Conservation (phyloP, 2,329 filamentous ascomycete species). For the Aspergillus quadricinctus region DNA sequence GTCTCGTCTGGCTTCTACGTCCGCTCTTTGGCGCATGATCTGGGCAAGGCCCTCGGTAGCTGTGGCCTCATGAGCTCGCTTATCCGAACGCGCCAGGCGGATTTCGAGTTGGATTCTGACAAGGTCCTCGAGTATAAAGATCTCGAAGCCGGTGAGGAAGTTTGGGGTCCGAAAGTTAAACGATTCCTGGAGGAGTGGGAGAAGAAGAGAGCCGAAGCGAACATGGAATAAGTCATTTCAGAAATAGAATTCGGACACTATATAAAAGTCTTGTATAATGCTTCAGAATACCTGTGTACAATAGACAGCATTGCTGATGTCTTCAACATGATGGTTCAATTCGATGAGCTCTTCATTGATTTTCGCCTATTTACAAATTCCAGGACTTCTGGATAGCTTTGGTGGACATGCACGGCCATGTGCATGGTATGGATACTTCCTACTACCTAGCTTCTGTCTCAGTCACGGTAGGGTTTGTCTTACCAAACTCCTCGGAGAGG, state of each 20-base stretch:
- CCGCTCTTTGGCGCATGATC: conserved; percentile 85
- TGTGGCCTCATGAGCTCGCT: conserved; percentile 83
- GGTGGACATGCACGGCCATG: neutral
- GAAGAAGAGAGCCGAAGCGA: conserved; percentile 31
- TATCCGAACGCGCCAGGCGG: conserved; percentile 72
- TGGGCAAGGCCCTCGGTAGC: conserved; percentile 76
- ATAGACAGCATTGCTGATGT: neutral
- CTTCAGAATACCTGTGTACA: neutral
- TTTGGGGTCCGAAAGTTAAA: conserved; percentile 75
- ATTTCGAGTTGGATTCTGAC: conserved; percentile 65
- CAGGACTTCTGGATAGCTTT: neutral
- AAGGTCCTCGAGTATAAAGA: conserved; percentile 79
- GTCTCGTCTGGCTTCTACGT: conserved; percentile 97
- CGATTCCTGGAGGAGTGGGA: conserved; percentile 53
- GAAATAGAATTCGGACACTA: neutral
- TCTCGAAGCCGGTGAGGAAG: conserved; percentile 67
- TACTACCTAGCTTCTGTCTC: neutral
- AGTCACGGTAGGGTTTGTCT: neutral
- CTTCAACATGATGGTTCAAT: neutral
- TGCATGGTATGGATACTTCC: neutral
- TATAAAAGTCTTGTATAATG: neutral
- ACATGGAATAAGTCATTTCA: conserved; percentile 3
- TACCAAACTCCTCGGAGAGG: neutral
- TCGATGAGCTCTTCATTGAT: neutral
- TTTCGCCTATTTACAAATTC: neutral